Evolutionary conservation across 1,284 basidiomycete species (phyloP).

Genomic region (Trametes versicolor): DNA sequence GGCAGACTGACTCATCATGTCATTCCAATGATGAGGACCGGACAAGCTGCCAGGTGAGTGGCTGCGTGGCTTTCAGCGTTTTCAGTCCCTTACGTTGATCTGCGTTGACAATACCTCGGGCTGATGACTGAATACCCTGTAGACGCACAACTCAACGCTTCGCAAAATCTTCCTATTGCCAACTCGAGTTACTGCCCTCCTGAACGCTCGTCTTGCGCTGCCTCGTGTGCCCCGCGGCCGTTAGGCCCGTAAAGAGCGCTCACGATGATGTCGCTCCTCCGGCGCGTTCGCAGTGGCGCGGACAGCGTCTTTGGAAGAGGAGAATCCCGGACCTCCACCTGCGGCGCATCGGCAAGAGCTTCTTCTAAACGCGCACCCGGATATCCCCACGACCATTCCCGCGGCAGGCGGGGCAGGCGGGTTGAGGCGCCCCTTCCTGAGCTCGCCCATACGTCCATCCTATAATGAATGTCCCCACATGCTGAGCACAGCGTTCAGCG

Average conservation of each 20-base stretch:
- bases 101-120: neutral
- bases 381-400: neutral
- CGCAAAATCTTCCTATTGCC: conserved; percentile 16
- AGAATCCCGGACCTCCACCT: neutral
- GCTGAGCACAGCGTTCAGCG: neutral
- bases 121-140: neutral
- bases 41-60: conserved; percentile 2
- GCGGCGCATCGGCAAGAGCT: conserved; percentile 15
- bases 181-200: neutral
- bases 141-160: conserved; percentile 5
- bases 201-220: neutral
- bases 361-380: conserved; percentile 7
- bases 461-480: neutral
- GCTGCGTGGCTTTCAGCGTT: neutral
- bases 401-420: neutral
- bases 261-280: neutral
- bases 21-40: conserved; percentile 11
- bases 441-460: neutral
- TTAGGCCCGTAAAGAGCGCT: neutral
- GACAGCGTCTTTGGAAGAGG: conserved; percentile 1
- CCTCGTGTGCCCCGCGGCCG: neutral
- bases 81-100: conserved; percentile 1
- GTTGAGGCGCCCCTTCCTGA: neutral
- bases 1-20: conserved; percentile 6
- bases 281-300: neutral